Conservation (phyloP, 331 rosid genomes). For the Quercus lobata region DNA sequence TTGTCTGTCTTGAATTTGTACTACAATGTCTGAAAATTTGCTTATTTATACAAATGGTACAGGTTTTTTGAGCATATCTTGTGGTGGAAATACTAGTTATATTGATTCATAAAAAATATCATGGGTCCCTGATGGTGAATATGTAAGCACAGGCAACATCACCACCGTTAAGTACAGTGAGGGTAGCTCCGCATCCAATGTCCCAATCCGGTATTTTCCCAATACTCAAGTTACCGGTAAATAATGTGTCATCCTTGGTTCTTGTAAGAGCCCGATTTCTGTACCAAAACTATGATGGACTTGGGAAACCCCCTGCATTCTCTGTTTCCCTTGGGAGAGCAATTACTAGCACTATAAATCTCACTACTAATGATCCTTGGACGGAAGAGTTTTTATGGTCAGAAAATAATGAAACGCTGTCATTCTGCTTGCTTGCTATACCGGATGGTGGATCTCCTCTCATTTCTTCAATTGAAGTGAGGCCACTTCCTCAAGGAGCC, state of each 20-base stretch:
- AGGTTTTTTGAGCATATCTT: slow-evolving; percentile 88
- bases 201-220: slow-evolving; percentile 60
- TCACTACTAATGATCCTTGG: slow-evolving; percentile 64
- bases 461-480: slow-evolving; percentile 68
- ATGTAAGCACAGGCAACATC: slow-evolving; percentile 53
- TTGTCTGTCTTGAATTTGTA: background rate
- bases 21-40: background rate
- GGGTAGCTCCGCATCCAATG: slow-evolving; percentile 24
- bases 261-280: slow-evolving; percentile 78
- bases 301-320: slow-evolving; percentile 62
- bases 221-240: slow-evolving; percentile 35
- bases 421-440: slow-evolving; percentile 55
- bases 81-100: slow-evolving; percentile 71
- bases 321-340: slow-evolving; percentile 84
- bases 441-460: slow-evolving; percentile 62
- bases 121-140: slow-evolving; percentile 69
- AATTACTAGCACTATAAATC: slow-evolving; percentile 46
- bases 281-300: slow-evolving; percentile 80
- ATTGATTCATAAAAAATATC: slow-evolving; percentile 54
- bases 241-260: slow-evolving; percentile 48
- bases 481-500: slow-evolving; percentile 78
- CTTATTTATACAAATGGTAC: slow-evolving; percentile 27
- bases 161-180: slow-evolving; percentile 30
- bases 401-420: slow-evolving; percentile 44
- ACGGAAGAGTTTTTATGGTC: slow-evolving; percentile 79